Evolutionary conservation across 1,284 basidiomycete genomes (phyloP).

Genomic region (Porodaedalea pini): DNA sequence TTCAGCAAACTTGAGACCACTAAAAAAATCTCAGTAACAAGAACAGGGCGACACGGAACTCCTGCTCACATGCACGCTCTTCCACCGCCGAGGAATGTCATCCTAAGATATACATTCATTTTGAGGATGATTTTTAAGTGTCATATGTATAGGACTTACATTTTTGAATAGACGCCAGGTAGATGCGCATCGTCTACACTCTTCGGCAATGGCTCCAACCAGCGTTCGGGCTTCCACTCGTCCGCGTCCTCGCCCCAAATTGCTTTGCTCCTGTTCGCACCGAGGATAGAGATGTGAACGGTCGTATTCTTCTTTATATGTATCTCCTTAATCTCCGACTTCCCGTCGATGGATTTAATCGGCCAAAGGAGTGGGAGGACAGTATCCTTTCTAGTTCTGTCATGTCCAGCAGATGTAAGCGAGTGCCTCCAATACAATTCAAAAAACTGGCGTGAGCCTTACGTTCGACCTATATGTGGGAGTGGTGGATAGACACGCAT

Average conservation of each 20-base stretch:
- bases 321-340: conserved; percentile 16
- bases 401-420: background rate
- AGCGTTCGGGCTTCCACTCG: conserved; percentile 26
- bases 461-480: conserved; percentile 36
- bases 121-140: background rate
- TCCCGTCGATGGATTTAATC: conserved; percentile 17
- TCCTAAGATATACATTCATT: conserved; percentile 8
- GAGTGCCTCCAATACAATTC: background rate
- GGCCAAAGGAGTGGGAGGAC: conserved; percentile 23
- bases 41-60: background rate
- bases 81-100: conserved; percentile 23
- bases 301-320: conserved; percentile 23
- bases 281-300: conserved; percentile 23
- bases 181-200: conserved; percentile 17
- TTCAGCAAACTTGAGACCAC: conserved; percentile 20
- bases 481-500: conserved; percentile 44
- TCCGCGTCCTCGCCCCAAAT: conserved; percentile 25
- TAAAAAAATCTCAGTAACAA: background rate
- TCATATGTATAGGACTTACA: conserved; percentile 18
- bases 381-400: conserved; percentile 19
- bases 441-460: background rate
- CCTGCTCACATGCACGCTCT: conserved; percentile 22
- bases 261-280: conserved; percentile 22
- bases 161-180: conserved; percentile 25
- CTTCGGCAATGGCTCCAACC: conserved; percentile 21